Evolutionary conservation across 768 basidiomycete genomes (phyloP), one percentile per base, ranked within the genome.

Genomic region (Daedaleopsis nitida): DNA sequence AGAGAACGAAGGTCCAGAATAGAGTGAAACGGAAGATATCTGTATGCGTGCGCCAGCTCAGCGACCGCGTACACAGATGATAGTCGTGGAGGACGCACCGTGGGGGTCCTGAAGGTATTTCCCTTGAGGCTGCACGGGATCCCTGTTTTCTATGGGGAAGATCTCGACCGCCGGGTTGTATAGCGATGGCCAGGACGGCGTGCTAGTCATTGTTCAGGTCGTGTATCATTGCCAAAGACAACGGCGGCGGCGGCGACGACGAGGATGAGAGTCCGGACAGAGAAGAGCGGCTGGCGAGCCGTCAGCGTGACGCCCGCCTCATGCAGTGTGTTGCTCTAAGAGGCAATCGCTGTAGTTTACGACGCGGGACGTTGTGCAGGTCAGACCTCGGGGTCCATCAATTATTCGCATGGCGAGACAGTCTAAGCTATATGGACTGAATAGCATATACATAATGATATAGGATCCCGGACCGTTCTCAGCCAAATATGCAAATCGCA

Each of bases 1-100:
- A 76, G 64, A 81, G 77, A 27, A 81, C 70, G n/a, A 81, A 57
- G 1, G 78, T 78, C 80, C 80, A 81, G 64, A 80, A 81, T 12
- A 82, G 72, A 11, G 79, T 81, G 69, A 81, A 81, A 13, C 64
- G 71, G 66, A 80, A 81, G 48, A 82, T 63, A 47, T 78, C 80
- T 81, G 32, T 3, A 47, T 10, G 14, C 11, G 19, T 12, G n/a
- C 21, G 11, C 2, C 35, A 27, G 37, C 27, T 58, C 50, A 44
- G 27, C 17, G 19, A 48, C 38, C n/a, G 47, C n/a, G 39, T 58
- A 23, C 21, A 27, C 27, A n/a, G 17, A 38, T 48, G 19, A 10
- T 34, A 17, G 8, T 21, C 23, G 23, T 17, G 35, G 32, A 8
- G 9, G 3, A 61, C 69, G 16, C 38, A 77, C 80, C 76, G 23